phyloP scores from a whole-genome alignment of 345 rosid species.

The Camelina sativa region DNA sequence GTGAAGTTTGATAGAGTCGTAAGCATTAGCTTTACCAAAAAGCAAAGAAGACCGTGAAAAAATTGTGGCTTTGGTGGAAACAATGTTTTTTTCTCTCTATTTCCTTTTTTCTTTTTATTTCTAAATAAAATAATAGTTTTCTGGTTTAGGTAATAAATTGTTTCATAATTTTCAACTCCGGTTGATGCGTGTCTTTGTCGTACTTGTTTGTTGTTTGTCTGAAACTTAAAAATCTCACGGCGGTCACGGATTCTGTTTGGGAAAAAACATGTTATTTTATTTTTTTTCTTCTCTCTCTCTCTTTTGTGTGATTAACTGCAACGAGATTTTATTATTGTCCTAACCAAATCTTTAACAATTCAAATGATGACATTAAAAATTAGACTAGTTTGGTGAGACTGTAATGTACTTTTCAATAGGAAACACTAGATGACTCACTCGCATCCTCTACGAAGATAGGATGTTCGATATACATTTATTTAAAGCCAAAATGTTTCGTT shows the following conservation, averaged over 20 bases:
- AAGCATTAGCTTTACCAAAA: conserved; percentile 46
- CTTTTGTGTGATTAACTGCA: too few species aligned
- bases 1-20: conserved; percentile 44
- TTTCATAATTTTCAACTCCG: conserved; percentile 16
- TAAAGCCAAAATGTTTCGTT: too few species aligned
- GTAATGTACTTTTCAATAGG: too few species aligned
- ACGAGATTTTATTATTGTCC: too few species aligned
- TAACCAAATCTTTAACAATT: too few species aligned
- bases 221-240: conserved; percentile 1
- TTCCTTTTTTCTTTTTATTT: not conserved
- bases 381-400: too few species aligned
- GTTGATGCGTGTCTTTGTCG: conserved; percentile 32
- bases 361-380: too few species aligned
- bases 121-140: not conserved
- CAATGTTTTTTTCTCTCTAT: conserved; percentile 6
- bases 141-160: conserved; percentile 27
- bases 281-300: too few species aligned
- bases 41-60: conserved; percentile 38
- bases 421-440: too few species aligned
- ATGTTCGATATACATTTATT: too few species aligned
- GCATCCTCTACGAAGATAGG: too few species aligned
- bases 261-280: too few species aligned
- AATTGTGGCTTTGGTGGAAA: conserved; percentile 41
- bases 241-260: conserved; percentile 16
- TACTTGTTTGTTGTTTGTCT: not conserved